A percentile compares a stretch with the other conserved stretches of the same genome.
Evolutionary conservation across 352 stramenopile genomes (phyloP).

Genomic region (Saprolegnia diclina): DNA sequence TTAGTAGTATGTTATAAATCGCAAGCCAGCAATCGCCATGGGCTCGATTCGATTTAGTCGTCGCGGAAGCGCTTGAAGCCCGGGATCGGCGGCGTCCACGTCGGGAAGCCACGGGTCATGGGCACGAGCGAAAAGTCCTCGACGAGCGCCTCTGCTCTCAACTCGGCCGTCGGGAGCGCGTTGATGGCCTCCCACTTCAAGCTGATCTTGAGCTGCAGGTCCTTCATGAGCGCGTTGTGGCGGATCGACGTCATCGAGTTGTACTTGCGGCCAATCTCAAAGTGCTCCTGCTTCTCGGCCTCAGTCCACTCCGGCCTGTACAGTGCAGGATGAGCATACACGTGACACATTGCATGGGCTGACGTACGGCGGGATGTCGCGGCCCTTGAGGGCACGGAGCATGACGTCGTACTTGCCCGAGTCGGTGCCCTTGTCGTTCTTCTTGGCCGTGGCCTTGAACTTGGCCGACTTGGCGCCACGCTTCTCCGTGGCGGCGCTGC

Average conservation of each 20-base stretch:
- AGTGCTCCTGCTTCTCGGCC: slow-evolving; percentile 67
- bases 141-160: slow-evolving; percentile 76
- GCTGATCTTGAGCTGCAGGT: slow-evolving; percentile 89
- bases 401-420: slow-evolving; percentile 82
- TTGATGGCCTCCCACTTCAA: slow-evolving; percentile 89
- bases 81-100: slow-evolving; percentile 82
- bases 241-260: slow-evolving; percentile 72
- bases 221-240: slow-evolving; percentile 85
- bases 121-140: slow-evolving; percentile 54
- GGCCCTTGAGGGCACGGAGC: slow-evolving; percentile 71
- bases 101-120: slow-evolving; percentile 66
- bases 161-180: slow-evolving; percentile 56
- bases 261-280: slow-evolving; percentile 75
- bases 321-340: background rate
- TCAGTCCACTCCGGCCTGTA: slow-evolving; percentile 68
- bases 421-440: slow-evolving; percentile 37
- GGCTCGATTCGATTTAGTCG: slow-evolving; percentile 29
- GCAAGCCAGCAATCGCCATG: background rate
- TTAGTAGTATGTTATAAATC: slow-evolving; percentile 19
- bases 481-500: slow-evolving; percentile 16
- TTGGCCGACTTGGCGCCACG: slow-evolving; percentile 10
- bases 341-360: background rate
- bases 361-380: slow-evolving; percentile 65
- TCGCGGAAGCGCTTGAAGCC: slow-evolving; percentile 73
- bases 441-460: slow-evolving; percentile 42